Percentiles rank a stretch among this genome's conserved stretches.
Conservation (phyloP, 768 basidiomycete species). For the Suillus clintonianus region DNA sequence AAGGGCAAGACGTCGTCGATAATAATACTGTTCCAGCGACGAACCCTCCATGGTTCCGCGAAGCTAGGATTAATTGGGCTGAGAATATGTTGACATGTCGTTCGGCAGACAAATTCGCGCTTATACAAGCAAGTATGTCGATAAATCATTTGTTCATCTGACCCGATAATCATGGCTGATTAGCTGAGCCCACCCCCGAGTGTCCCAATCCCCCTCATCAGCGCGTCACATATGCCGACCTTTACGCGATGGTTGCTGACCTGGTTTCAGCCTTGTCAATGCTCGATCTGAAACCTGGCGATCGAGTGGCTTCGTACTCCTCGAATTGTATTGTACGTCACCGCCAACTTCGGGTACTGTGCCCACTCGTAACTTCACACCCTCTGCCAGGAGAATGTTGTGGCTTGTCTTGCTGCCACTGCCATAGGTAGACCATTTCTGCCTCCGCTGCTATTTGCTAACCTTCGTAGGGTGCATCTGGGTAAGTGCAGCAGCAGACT, state of each 20-base stretch:
- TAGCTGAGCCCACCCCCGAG: slow-evolving; percentile 64
- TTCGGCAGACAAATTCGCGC: slow-evolving; percentile 56
- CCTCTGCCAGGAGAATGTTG: slow-evolving; percentile 60
- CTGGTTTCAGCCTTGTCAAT: slow-evolving; percentile 57
- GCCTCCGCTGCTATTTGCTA: background rate
- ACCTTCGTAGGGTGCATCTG: slow-evolving; percentile 59
- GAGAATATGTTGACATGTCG: slow-evolving; percentile 75
- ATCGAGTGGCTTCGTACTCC: slow-evolving; percentile 76
- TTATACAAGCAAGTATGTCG: slow-evolving; percentile 69
- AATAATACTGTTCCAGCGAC: slow-evolving; percentile 48
- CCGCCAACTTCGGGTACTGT: slow-evolving; percentile 10
- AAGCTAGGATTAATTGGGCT: slow-evolving; percentile 74
- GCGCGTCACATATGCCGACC: slow-evolving; percentile 53
- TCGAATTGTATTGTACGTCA: slow-evolving; percentile 73
- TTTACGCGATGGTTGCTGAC: slow-evolving; percentile 58
- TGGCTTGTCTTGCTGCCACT: slow-evolving; percentile 64
- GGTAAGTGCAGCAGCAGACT: slow-evolving; percentile 82
- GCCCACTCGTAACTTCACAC: slow-evolving; percentile 6
- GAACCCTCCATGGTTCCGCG: slow-evolving; percentile 73
- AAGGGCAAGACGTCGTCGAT: slow-evolving; percentile 64
- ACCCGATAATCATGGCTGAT: background rate
- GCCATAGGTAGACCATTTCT: slow-evolving; percentile 48
- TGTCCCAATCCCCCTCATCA: slow-evolving; percentile 45
- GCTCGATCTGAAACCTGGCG: slow-evolving; percentile 59
- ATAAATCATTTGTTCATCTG: slow-evolving; percentile 16